Base-by-base conservation (phyloP, 768 basidiomycete species). In the Lentinus tigrinus region DNA sequence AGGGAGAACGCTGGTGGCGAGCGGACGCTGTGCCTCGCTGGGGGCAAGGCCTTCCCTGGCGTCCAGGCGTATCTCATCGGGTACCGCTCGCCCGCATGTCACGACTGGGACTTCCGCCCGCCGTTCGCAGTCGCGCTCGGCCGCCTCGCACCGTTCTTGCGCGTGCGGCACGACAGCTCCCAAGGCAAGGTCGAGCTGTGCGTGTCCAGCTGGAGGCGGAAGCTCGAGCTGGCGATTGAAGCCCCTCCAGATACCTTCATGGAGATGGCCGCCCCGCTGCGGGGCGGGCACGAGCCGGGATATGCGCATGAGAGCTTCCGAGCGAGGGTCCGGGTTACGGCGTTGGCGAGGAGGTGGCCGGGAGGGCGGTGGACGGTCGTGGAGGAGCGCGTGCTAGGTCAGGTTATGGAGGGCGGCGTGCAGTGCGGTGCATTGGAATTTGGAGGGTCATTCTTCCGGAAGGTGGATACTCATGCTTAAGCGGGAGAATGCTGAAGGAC, bases 41-140 rank as follows among this genome's bases (percentile, higher is more conserved):
- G 67, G 50, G 67, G 67, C 3, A 42, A 31, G 3, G 67, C 67
- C 13, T 47, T 69, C 6, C 62, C 64, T 1, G 62, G 64, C 27
- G 55, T 67, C 16, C 60, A 69, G 24, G 63, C 65, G 23, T 69
- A 65, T 55, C 63, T 69, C 43, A 42, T 69, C 24, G 67, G 67
- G 16, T 69, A 69, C 47, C 67, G 65, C 47, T 69, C 67, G 2
- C 47, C 56, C 6, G 7, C 13, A 4, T 43, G 51, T 26, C 51
- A 43, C n/a, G n/a, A n/a, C 27, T 69, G 67, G 67, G 65, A 69
- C 64, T 69, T 69, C 56, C 60, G 61, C n/a, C 67, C 67, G 27
- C 67, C 67, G 19, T 64, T 54, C 48, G 38, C 65, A n/a, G 31
- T 63, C 14, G 61, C 51, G 10, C 19, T 65, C 16, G 56, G 61